Percentiles rank a stretch among this genome's conserved stretches.
Conservation (phyloP, 129 eudicot species). For the Oenanthe sinensis region DNA sequence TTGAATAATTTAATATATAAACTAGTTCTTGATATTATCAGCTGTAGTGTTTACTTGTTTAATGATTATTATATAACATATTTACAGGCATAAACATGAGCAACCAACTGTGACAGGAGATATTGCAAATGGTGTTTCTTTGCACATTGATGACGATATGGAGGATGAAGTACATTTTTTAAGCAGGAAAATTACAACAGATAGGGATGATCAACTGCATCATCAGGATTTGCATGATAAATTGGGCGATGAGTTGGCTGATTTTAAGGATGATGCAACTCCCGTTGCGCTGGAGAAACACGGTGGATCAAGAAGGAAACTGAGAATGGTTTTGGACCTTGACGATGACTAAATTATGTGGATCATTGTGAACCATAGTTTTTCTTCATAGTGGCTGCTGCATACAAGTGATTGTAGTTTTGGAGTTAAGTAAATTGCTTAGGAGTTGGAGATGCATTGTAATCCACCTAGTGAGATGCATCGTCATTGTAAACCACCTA, state of each 20-base stretch:
- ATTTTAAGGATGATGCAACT: constrained; percentile 31
- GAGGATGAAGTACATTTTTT: constrained; percentile 15
- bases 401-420: background rate
- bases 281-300: constrained; percentile 21
- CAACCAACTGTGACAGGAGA: constrained; percentile 19
- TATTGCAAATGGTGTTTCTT: constrained; percentile 8
- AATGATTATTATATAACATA: background rate
- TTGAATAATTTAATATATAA: background rate
- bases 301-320: constrained; percentile 43
- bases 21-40: background rate
- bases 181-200: constrained; percentile 14
- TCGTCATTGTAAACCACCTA: background rate
- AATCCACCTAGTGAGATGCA: background rate
- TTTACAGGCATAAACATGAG: constrained; percentile 24
- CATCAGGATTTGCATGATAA: constrained; percentile 26
- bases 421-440: background rate
- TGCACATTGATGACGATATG: constrained; percentile 13
- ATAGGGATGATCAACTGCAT: constrained; percentile 19
- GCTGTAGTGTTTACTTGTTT: background rate
- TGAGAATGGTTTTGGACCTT: constrained; percentile 48
- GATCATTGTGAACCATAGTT: background rate
- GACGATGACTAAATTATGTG: constrained; percentile 28
- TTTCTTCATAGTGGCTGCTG: background rate
- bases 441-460: background rate
- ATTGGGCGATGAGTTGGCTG: constrained; percentile 35